A percentile compares a stretch with the other conserved stretches of the same genome.
These are phyloP conservation scores for Senna tora DNA, from an alignment of 306 rosid species.

Conservation along the genomic window DNA sequence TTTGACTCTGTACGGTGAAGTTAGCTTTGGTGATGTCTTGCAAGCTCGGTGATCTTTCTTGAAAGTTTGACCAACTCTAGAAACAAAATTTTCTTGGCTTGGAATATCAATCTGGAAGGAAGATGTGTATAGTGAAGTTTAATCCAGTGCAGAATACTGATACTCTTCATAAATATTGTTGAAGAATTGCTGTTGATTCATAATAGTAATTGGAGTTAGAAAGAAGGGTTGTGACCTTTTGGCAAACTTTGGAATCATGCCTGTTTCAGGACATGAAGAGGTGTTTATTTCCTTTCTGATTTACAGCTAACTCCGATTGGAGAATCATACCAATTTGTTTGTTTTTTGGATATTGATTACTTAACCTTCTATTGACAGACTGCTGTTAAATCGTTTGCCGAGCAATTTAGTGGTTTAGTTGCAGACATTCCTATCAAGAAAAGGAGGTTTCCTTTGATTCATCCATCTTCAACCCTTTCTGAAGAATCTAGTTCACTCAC, in stretches of 20 bases:
- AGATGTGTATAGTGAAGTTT: constrained; percentile 3
- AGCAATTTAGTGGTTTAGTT: constrained; percentile 72
- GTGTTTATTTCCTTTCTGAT: constrained; percentile 66
- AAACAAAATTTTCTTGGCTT: constrained; percentile 18
- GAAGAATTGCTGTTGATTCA: constrained; percentile 39
- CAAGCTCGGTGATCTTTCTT: not conserved
- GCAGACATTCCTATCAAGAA: constrained; percentile 98
- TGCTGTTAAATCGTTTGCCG: constrained; percentile 66
- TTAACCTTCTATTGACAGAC: constrained; percentile 87
- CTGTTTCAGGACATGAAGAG: constrained; percentile 83
- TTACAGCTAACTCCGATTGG: constrained; percentile 60
- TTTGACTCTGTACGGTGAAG: constrained; percentile 10
- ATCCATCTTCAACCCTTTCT: constrained; percentile 62
- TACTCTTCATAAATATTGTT: constrained; percentile 22
- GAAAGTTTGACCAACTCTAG: not conserved
- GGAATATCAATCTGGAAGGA: constrained; percentile 37
- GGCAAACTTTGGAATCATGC: constrained; percentile 64
- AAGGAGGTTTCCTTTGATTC: constrained; percentile 69
- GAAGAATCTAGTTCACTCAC: constrained; percentile 51
- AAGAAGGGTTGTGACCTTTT: constrained; percentile 38
- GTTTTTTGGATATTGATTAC: constrained; percentile 59
- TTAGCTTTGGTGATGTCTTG: constrained; percentile 34
- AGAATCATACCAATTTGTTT: constrained; percentile 46
- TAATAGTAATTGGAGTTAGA: constrained; percentile 31
- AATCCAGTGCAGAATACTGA: constrained; percentile 32